phyloP scores from a whole-genome alignment of 805 yeast genomes.

The Cyberlindnera xishuangbannaensis region DNA sequence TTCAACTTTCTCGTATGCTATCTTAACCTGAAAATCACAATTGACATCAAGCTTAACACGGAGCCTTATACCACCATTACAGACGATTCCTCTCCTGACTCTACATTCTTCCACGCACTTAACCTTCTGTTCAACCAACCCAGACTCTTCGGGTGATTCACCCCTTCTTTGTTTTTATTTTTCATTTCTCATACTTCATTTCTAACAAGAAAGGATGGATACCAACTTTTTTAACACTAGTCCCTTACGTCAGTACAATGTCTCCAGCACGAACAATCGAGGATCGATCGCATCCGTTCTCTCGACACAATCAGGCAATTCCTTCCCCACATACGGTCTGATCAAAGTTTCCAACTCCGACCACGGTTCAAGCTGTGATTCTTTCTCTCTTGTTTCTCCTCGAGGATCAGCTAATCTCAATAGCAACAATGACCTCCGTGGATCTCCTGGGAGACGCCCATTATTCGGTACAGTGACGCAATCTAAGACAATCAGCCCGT shows the following conservation, averaged over 20 bases:
- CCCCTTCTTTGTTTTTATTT: too few relatives aligned
- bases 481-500: conserved; percentile 2
- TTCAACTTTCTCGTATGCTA: too few relatives aligned
- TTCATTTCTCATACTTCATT: too few relatives aligned
- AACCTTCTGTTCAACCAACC: too few relatives aligned
- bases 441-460: conserved; percentile 1
- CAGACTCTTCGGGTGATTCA: too few relatives aligned
- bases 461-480: conserved; percentile 1
- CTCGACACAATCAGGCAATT: conserved; percentile 9
- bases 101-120: too few relatives aligned
- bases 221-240: conserved; percentile 2
- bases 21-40: too few relatives aligned
- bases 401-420: conserved; percentile 7
- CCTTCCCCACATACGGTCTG: conserved; percentile 19
- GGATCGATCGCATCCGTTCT: conserved; percentile 5
- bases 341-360: conserved; percentile 21
- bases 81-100: too few relatives aligned
- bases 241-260: conserved; percentile 3
- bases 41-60: too few relatives aligned
- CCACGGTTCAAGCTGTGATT: conserved; percentile 18
- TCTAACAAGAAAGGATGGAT: conserved; percentile 3
- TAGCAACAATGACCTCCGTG: conserved; percentile 5
- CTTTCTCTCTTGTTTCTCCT: conserved; percentile 9
- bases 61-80: too few relatives aligned
- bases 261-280: conserved; percentile 1